phyloP scores from a whole-genome alignment of 2,329 filamentous ascomycete species.

The Eutypella sp. region DNA sequence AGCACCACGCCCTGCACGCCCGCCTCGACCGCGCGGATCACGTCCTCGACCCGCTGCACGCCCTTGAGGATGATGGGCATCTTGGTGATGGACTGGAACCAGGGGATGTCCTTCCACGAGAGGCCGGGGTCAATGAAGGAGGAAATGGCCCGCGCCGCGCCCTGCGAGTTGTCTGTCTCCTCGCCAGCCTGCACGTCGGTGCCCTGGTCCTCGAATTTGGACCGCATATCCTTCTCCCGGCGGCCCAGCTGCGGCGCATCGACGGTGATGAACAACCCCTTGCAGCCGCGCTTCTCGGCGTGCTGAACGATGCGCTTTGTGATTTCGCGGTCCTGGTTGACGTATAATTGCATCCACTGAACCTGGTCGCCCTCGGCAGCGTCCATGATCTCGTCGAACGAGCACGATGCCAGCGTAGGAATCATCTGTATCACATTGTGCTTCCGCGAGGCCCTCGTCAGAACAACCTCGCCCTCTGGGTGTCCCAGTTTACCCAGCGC shows the following conservation, averaged over 20 bases:
- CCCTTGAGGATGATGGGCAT: conserved; percentile 98
- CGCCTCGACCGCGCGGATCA: conserved; percentile 75
- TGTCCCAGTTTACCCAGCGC: conserved; percentile 93
- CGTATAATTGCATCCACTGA: conserved; percentile 96
- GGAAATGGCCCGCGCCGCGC: conserved; percentile 89
- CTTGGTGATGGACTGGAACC: conserved; percentile 83
- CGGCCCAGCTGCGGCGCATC: conserved; percentile 94
- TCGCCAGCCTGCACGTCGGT: conserved; percentile 76
- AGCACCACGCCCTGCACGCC: conserved; percentile 88
- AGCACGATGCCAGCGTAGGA: conserved; percentile 91
- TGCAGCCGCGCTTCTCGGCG: conserved; percentile 87
- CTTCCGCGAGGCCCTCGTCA: conserved; percentile 77
- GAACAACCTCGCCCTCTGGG: conserved; percentile 86
- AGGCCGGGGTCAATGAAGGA: conserved; percentile 95
- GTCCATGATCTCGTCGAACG: conserved; percentile 95
- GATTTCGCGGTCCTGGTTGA: conserved; percentile 91
- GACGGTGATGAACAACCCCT: conserved; percentile 95
- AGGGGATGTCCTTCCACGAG: conserved; percentile 89
- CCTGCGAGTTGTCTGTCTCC: conserved; percentile 79
- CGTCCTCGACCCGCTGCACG: conserved; percentile 93
- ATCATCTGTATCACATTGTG: conserved; percentile 98
- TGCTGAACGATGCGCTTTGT: conserved; percentile 87
- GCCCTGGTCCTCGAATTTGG: conserved; percentile 80
- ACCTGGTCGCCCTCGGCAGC: conserved; percentile 73
- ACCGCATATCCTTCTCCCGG: conserved; percentile 96